Evolutionary conservation across 805 yeast genomes (phyloP), one percentile per base, ranked within the genome.

Genomic region (Tetrapisispora fleetii): DNA sequence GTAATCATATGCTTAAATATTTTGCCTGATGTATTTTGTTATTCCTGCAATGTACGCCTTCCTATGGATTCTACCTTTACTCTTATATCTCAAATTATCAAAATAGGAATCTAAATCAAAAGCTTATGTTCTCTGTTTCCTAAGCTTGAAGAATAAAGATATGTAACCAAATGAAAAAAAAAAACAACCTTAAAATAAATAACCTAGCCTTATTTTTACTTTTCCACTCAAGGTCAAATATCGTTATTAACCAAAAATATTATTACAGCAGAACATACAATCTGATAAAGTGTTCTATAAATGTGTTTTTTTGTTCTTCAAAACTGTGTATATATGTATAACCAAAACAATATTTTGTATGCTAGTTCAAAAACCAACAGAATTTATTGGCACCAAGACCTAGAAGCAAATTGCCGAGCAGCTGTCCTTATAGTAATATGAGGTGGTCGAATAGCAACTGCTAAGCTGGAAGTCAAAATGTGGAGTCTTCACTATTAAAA

Each of bases 1-100:
- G 55, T 55, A 38, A 50, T 47, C 62, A 41, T 41, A 41, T n/a
- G 37, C 38, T n/a, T 36, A 24, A 8, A 6, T 24, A 18, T 36
- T 36, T 36, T 17, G 19, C 11, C 4, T 32, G 5, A 14, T 13
- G 13, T 32, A 6, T 32, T 11, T 13, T 28, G 32, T 28, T 28
- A 11, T 8, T 32, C 14, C n/a, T 32, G 13, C 5, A 13, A 32
- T 32, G 35, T 14, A 32, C 4, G 35, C 13, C 5, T 32, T n/a
- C 10, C 10, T 32, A 13, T 32, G 10, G 5, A 6, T 14, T 6
- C n/a, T 32, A 32, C n/a, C 14, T 4, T 32, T 32, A 11, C 10
- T 32, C 14, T 7, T 32, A 32, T 24, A 24, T 24, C 28, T 6
- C 28, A 24, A 24, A 32, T 6, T 32, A 14, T 13, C n/a, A 32